Percentiles rank a stretch among this genome's conserved stretches.
These are phyloP conservation scores for Fusarium albosuccineum DNA, from an alignment of 2,329 filamentous ascomycete genomes.

Conservation along the genomic window DNA sequence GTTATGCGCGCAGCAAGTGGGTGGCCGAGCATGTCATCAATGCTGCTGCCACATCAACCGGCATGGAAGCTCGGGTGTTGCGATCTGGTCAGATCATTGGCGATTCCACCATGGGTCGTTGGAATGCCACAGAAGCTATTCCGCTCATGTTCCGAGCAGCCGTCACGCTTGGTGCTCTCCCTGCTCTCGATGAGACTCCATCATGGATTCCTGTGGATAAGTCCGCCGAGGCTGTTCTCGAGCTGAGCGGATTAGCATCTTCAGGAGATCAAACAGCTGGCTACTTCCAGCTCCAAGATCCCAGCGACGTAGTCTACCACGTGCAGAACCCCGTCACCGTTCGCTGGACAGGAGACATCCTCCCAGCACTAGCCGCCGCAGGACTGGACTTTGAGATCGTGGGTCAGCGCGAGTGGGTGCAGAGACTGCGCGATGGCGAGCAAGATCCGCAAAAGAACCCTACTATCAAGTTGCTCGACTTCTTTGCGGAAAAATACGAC, in stretches of 20 bases:
- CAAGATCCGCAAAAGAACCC: constrained; percentile 64
- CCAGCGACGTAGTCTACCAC: constrained; percentile 59
- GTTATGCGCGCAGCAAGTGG: constrained; percentile 64
- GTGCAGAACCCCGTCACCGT: constrained; percentile 64
- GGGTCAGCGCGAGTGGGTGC: constrained; percentile 59
- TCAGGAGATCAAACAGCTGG: constrained; percentile 14
- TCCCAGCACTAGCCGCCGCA: constrained; percentile 61
- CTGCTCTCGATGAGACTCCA: constrained; percentile 55
- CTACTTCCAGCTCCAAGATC: constrained; percentile 29
- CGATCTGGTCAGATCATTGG: constrained; percentile 62
- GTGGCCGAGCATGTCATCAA: constrained; percentile 61
- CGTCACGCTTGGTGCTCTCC: constrained; percentile 60
- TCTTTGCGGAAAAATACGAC: not conserved
- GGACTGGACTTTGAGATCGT: constrained; percentile 61
- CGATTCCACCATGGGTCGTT: constrained; percentile 59
- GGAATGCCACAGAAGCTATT: constrained; percentile 64
- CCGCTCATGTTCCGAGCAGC: constrained; percentile 63
- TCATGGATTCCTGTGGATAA: constrained; percentile 57
- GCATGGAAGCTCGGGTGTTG: constrained; percentile 53
- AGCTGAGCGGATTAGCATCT: constrained; percentile 45
- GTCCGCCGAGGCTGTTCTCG: constrained; percentile 51
- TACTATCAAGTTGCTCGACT: constrained; percentile 64
- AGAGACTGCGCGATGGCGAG: constrained; percentile 58
- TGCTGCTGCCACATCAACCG: constrained; percentile 46
- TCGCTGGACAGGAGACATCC: constrained; percentile 65